Conservation (phyloP, 176 grass and related monocot species). For the Musa beccarii region DNA sequence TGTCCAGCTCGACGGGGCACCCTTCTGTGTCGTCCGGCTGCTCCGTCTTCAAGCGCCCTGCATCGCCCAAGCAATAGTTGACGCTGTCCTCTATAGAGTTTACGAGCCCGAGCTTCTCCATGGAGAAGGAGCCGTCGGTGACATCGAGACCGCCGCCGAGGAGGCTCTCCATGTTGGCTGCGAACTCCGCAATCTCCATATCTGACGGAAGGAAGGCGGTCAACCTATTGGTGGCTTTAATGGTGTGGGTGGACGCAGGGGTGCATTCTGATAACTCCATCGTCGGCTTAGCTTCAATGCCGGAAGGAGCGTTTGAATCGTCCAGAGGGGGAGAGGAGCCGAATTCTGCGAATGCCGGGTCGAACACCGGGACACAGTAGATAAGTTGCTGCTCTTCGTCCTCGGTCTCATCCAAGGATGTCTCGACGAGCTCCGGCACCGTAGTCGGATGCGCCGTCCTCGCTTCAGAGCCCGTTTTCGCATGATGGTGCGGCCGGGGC, state of each 20-base stretch:
- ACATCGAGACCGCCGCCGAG: constrained; percentile 43
- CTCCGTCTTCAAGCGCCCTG: background rate
- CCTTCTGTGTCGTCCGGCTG: background rate
- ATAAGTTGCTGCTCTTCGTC: constrained; percentile 43
- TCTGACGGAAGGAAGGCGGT: constrained; percentile 54
- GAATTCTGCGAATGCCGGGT: constrained; percentile 53
- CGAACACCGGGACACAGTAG: constrained; percentile 60
- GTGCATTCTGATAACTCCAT: background rate
- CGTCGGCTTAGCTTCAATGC: constrained; percentile 15
- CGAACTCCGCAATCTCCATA: constrained; percentile 70
- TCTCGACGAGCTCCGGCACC: constrained; percentile 39
- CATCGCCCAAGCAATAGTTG: constrained; percentile 1
- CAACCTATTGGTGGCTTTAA: constrained; percentile 2
- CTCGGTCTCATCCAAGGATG: constrained; percentile 43
- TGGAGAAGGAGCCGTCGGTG: constrained; percentile 45
- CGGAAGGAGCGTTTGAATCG: constrained; percentile 28
- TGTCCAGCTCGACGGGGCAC: constrained; percentile 23
- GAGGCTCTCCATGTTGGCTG: constrained; percentile 84
- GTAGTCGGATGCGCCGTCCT: constrained; percentile 5
- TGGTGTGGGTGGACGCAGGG: constrained; percentile 22
- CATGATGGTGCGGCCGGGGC: constrained; percentile 32
- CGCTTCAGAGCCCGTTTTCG: constrained; percentile 7
- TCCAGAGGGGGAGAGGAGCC: constrained; percentile 41
- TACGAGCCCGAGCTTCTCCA: constrained; percentile 55
- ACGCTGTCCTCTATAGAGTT: constrained; percentile 19